Evolutionary conservation across 1,284 basidiomycete genomes (phyloP).

Genomic region (Ceratobasidium sp.): DNA sequence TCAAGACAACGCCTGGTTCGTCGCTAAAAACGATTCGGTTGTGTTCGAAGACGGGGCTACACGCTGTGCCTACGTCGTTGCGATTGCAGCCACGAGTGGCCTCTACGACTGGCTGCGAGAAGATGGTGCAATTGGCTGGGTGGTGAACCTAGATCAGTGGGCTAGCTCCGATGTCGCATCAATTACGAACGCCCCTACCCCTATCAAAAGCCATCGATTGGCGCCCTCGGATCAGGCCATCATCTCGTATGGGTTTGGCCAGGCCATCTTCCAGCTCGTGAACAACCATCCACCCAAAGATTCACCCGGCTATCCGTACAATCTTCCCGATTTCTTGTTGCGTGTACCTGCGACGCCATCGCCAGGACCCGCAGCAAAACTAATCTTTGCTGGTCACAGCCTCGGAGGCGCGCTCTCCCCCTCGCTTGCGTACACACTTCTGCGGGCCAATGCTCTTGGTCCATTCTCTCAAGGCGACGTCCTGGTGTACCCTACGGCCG

Average conservation of each 20-base stretch:
- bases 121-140: background rate
- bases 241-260: background rate
- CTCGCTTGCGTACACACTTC: constrained; percentile 21
- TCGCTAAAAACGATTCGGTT: constrained; percentile 16
- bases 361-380: background rate
- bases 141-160: constrained; percentile 23
- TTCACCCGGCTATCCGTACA: background rate
- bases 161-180: background rate
- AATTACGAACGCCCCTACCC: background rate
- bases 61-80: constrained; percentile 31
- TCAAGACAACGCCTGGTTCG: constrained; percentile 41
- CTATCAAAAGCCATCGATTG: background rate
- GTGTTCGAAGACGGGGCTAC: constrained; percentile 9
- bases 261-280: constrained; percentile 8
- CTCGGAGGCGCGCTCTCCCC: constrained; percentile 42
- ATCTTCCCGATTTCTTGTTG: constrained; percentile 14
- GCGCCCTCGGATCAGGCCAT: too few species aligned
- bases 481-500: constrained; percentile 30
- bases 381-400: constrained; percentile 43
- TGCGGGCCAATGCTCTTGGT: background rate
- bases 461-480: background rate
- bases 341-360: background rate
- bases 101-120: constrained; percentile 13
- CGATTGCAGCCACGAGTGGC: constrained; percentile 40
- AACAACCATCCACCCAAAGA: background rate